Percentiles rank a stretch among this genome's conserved stretches.
These are phyloP conservation scores for Debaryomyces fabryi DNA, from an alignment of 1,139 yeast species.

Conservation along the genomic window DNA sequence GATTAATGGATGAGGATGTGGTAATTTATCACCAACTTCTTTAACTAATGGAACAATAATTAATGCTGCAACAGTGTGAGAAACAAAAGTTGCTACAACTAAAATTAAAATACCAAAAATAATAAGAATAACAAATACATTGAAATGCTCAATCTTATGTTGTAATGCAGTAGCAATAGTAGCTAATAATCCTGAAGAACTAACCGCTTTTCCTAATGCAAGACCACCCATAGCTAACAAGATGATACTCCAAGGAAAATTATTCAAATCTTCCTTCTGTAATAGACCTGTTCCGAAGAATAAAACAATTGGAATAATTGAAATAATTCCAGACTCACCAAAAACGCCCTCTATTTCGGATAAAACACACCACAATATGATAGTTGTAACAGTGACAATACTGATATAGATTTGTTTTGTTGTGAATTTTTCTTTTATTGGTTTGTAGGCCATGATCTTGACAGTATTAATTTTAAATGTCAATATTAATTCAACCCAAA, in stretches of 20 bases:
- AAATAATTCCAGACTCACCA: constrained; percentile 91
- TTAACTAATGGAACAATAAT: constrained; percentile 86
- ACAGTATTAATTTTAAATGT: constrained; percentile 61
- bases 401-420: constrained; percentile 72
- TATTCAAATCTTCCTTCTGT: constrained; percentile 85
- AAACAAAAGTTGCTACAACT: constrained; percentile 88
- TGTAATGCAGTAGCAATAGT: constrained; percentile 77
- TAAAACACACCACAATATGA: constrained; percentile 83
- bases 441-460: constrained; percentile 57
- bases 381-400: constrained; percentile 67
- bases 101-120: constrained; percentile 79
- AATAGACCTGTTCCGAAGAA: constrained; percentile 88
- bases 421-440: constrained; percentile 72
- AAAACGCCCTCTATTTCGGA: constrained; percentile 62
- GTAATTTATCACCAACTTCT: constrained; percentile 78
- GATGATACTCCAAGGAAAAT: constrained; percentile 92
- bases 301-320: constrained; percentile 78
- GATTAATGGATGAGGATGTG: constrained; percentile 69
- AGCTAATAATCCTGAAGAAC: constrained; percentile 81
- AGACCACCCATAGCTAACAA: constrained; percentile 96
- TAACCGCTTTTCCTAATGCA: constrained; percentile 89
- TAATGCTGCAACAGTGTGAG: constrained; percentile 94
- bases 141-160: constrained; percentile 56
- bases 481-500: constrained; percentile 72
- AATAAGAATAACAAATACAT: constrained; percentile 68